phyloP scores from a whole-genome alignment of 345 rosid species.

The Populus pruinosa region DNA sequence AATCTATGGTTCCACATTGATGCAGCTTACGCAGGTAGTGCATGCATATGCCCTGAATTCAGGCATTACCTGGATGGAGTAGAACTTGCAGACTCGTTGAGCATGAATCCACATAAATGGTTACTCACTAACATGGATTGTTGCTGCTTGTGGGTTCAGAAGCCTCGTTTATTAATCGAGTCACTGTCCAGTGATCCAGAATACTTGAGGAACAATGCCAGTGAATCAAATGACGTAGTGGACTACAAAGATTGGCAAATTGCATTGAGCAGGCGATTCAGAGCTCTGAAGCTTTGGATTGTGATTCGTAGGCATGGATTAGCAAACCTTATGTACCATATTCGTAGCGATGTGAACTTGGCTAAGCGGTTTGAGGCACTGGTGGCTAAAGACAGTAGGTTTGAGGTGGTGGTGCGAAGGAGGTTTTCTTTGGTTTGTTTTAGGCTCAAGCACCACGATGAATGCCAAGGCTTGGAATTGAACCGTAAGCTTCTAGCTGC shows the following conservation, averaged over 20 bases:
- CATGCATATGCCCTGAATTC: slow-evolving; percentile 34
- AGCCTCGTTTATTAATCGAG: neutral
- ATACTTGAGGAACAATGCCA: slow-evolving; percentile 8
- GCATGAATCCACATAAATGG: slow-evolving; percentile 27
- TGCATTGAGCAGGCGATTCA: slow-evolving; percentile 27
- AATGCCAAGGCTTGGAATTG: neutral
- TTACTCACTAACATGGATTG: slow-evolving; percentile 26
- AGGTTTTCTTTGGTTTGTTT: slow-evolving; percentile 20
- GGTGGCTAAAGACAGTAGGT: slow-evolving; percentile 19
- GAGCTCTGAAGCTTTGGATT: slow-evolving; percentile 36
- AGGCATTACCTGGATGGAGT: slow-evolving; percentile 21
- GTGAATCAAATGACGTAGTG: slow-evolving; percentile 2
- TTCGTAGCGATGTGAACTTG: slow-evolving; percentile 22
- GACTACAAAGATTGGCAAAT: slow-evolving; percentile 43
- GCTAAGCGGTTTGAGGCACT: slow-evolving; percentile 16
- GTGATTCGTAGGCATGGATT: slow-evolving; percentile 33
- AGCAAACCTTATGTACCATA: slow-evolving; percentile 16
- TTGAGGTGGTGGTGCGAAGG: slow-evolving; percentile 18
- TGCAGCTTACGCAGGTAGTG: slow-evolving; percentile 32
- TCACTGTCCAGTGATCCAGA: slow-evolving; percentile 16
- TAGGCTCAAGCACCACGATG: slow-evolving; percentile 9
- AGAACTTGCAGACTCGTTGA: slow-evolving; percentile 20
- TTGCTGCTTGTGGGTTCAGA: slow-evolving; percentile 22
- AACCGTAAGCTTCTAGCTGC: slow-evolving; percentile 13
- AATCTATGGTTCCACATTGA: slow-evolving; percentile 38